Conservation (phyloP, 129 eudicot genomes). For the Saposhnikovia divaricata region DNA sequence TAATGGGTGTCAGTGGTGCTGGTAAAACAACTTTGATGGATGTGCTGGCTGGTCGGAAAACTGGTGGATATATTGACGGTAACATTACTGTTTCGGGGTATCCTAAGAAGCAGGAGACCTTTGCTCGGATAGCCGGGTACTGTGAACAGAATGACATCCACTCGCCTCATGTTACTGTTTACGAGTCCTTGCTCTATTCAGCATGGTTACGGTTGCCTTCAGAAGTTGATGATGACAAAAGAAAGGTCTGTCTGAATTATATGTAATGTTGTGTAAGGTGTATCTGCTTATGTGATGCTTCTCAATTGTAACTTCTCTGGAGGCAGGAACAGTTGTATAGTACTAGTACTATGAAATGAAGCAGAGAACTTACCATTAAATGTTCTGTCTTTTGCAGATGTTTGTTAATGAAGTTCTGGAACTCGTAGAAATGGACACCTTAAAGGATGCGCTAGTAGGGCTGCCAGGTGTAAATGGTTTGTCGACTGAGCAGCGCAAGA, state of each 20-base stretch:
- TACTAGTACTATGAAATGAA: neutral
- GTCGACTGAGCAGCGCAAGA: constrained; percentile 77
- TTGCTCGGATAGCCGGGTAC: constrained; percentile 76
- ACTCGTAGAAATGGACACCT: constrained; percentile 50
- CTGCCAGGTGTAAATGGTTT: constrained; percentile 83
- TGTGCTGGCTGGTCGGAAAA: constrained; percentile 84
- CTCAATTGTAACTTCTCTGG: neutral
- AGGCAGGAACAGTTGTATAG: neutral
- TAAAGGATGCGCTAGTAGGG: constrained; percentile 61
- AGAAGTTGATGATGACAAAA: constrained; percentile 44
- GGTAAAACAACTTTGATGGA: constrained; percentile 92
- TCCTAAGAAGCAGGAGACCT: constrained; percentile 78
- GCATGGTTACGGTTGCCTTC: constrained; percentile 70
- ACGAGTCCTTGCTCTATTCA: constrained; percentile 68
- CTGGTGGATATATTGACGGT: constrained; percentile 78
- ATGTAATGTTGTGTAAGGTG: neutral
- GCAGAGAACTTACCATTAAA: neutral
- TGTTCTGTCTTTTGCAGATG: constrained; percentile 33
- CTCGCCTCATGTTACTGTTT: constrained; percentile 77
- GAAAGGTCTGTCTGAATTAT: constrained; percentile 39
- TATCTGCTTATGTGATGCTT: neutral
- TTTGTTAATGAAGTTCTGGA: constrained; percentile 70
- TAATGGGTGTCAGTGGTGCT: constrained; percentile 94
- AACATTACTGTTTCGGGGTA: constrained; percentile 57
- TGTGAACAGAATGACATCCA: constrained; percentile 88